phyloP scores from a whole-genome alignment of 768 basidiomycete genomes.

The Leccinum variicolor region DNA sequence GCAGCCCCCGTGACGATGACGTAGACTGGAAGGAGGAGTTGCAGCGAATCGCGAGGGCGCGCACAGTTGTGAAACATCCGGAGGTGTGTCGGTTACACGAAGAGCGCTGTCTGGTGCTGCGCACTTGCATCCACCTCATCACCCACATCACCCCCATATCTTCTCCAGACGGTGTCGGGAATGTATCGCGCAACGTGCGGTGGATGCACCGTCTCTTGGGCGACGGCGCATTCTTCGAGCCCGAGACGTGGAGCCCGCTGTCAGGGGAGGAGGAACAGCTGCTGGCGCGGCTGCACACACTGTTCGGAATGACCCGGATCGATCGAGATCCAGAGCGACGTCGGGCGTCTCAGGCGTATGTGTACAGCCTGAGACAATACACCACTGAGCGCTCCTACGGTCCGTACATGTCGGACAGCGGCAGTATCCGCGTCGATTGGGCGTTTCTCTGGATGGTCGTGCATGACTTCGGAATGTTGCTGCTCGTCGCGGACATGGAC shows the following conservation, averaged over 20 bases:
- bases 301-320: slow-evolving; percentile 49
- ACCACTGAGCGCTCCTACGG: slow-evolving; percentile 48
- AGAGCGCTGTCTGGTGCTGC: slow-evolving; percentile 34
- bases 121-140: slow-evolving; percentile 51
- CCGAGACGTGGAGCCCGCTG: slow-evolving; percentile 18
- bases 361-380: slow-evolving; percentile 65
- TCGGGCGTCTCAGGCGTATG: slow-evolving; percentile 46
- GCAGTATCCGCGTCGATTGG: slow-evolving; percentile 52
- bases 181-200: slow-evolving; percentile 47
- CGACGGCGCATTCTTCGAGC: slow-evolving; percentile 45
- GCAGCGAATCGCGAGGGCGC: slow-evolving; percentile 53
- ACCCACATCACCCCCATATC: slow-evolving; percentile 39
- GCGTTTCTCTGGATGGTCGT: slow-evolving; percentile 53
- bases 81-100: slow-evolving; percentile 41
- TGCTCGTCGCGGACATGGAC: slow-evolving; percentile 35
- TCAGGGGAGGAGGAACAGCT: slow-evolving; percentile 41
- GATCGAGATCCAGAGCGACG: slow-evolving; percentile 37
- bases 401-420: slow-evolving; percentile 48
- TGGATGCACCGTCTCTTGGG: slow-evolving; percentile 48
- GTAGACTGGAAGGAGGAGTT: slow-evolving; percentile 54
- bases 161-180: slow-evolving; percentile 18
- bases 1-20: slow-evolving; percentile 15
- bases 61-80: slow-evolving; percentile 41
- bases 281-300: slow-evolving; percentile 50
- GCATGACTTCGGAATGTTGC: slow-evolving; percentile 52